A percentile compares a stretch with the other conserved stretches of the same genome.
Evolutionary conservation across 305 asterid species (phyloP).

Genomic region (Coffea humblotiana): DNA sequence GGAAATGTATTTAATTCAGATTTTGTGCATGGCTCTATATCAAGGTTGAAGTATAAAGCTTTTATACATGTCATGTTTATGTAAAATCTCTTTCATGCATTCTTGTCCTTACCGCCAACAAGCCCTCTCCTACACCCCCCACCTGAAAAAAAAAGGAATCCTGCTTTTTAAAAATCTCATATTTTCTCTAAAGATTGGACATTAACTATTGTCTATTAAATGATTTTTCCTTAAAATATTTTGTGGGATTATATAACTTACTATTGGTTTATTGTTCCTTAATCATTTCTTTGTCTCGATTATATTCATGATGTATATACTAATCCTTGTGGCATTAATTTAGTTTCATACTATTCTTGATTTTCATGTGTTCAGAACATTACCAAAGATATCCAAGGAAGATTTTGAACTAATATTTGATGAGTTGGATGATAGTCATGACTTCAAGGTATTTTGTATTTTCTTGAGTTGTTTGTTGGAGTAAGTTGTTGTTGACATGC

Average conservation of each 20-base stretch:
- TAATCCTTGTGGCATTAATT: neutral
- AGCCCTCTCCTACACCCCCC: neutral
- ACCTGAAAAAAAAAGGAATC: neutral
- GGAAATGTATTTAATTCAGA: no score
- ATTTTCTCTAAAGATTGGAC: neutral
- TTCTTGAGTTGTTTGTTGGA: constrained; percentile 8
- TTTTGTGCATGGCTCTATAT: neutral
- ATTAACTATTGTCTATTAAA: neutral
- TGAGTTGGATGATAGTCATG: constrained; percentile 91
- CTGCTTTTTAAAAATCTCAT: no score
- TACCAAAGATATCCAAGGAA: constrained; percentile 88
- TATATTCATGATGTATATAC: neutral
- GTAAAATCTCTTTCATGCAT: neutral
- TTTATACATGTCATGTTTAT: neutral
- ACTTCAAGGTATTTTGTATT: constrained; percentile 61
- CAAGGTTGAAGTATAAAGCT: neutral
- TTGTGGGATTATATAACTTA: neutral
- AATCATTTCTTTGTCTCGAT: neutral
- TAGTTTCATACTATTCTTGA: neutral
- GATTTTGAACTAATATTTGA: constrained; percentile 85
- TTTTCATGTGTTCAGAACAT: constrained; percentile 49
- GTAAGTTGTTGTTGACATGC: neutral
- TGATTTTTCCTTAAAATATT: neutral
- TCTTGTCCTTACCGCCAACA: neutral
- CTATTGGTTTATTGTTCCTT: neutral